Evolutionary conservation across 1,284 basidiomycete species (phyloP).

Genomic region (Grifola frondosa): DNA sequence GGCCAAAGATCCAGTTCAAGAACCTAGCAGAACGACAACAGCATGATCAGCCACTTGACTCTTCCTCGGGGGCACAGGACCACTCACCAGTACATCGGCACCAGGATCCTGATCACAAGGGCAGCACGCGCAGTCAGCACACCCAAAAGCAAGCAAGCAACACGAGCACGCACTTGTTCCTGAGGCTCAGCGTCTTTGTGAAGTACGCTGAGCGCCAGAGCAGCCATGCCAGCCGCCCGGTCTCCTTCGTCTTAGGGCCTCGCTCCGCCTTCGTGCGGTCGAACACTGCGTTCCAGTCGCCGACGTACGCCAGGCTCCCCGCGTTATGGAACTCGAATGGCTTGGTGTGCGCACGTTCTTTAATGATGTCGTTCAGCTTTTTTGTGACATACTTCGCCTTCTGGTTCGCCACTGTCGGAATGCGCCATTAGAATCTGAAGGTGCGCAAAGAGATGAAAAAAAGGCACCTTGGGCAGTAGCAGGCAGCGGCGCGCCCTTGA

Average conservation of each 20-base stretch:
- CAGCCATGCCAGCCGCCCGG: slow-evolving; percentile 75
- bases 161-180: slow-evolving; percentile 56
- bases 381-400: slow-evolving; percentile 74
- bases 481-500: slow-evolving; percentile 65
- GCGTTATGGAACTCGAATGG: slow-evolving; percentile 71
- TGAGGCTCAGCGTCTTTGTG: slow-evolving; percentile 71
- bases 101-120: slow-evolving; percentile 52
- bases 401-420: slow-evolving; percentile 68
- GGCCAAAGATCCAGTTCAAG: slow-evolving; percentile 75
- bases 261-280: slow-evolving; percentile 54
- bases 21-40: slow-evolving; percentile 38
- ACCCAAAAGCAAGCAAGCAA: neutral
- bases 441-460: slow-evolving; percentile 6
- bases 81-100: slow-evolving; percentile 69
- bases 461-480: slow-evolving; percentile 76
- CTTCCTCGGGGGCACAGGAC: neutral
- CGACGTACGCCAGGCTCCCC: slow-evolving; percentile 81
- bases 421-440: slow-evolving; percentile 7
- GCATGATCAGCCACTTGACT: slow-evolving; percentile 4
- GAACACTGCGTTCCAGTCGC: slow-evolving; percentile 80
- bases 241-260: slow-evolving; percentile 61
- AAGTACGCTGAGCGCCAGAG: slow-evolving; percentile 82
- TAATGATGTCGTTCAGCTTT: slow-evolving; percentile 63
- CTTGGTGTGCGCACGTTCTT: slow-evolving; percentile 38
- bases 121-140: neutral